Base-by-base conservation (phyloP, 2,329 filamentous ascomycete species). In the Hortaea sp. region DNA sequence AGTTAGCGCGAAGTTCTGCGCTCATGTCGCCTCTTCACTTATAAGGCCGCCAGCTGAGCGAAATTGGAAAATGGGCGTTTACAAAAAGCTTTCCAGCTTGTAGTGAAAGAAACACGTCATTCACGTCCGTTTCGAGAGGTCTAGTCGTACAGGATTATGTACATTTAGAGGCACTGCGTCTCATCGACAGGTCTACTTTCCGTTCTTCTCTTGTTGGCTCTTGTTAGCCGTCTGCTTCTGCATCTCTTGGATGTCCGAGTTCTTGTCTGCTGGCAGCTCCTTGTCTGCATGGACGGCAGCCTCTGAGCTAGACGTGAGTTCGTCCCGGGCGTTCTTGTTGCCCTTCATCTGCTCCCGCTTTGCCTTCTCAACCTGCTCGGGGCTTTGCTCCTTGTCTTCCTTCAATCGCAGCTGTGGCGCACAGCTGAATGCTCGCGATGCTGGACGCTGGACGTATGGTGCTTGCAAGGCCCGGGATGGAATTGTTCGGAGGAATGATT, bases 311-410 rank as follows among this genome's bases (percentile, higher is more conserved):
- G 64, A 68, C 4, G 66, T 66, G 9, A 72, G 59, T 45, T 67
- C 63, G 48, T 71, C 68, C 48, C 68, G 62, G 67, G 67, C 69
- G 12, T 69, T 53, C 27, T 65, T 66, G 51, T 69, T 57, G 47
- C 68, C 68, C 38, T 65, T 55, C 49, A 66, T 56, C 53, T 70
- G 67, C 50, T 71, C 65, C 47, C 71, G 64, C 58, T 72, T 73
- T 39, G 63, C 61, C 41, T 57, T 44, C 45, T 72, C 69, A 29
- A 69, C 46, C 48, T 72, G 61, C 13, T 69, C 62, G 7, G 63
- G 56, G n/a, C 20, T 44, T 38, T 52, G 66, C 12, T 61, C 49
- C 20, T 59, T 60, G 48, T 69, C 67, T 55, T 71, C 68, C 47
- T 70, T 70, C 44, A 71, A 51, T 20, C 53, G 52, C 35, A 63